A percentile compares a stretch with the other conserved stretches of the same genome.
phyloP scores from a whole-genome alignment of 2,329 filamentous ascomycete genomes.

The Raffaelea ambrosiae region DNA sequence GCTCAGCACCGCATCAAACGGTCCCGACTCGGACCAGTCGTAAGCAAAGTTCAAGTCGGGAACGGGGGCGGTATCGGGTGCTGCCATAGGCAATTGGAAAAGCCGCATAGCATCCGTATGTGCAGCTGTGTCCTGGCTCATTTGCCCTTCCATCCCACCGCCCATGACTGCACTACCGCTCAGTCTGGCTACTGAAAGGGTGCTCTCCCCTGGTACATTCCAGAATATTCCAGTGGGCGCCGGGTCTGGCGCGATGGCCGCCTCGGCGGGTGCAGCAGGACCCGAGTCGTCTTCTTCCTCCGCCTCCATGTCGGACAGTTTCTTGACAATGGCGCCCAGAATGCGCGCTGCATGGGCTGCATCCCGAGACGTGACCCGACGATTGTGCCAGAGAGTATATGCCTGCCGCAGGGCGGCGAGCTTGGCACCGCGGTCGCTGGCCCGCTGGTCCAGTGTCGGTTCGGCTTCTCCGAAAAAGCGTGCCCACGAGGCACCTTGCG shows the following conservation, averaged over 20 bases:
- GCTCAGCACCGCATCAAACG: constrained; percentile 11
- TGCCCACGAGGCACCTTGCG: no score
- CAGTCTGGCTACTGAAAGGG: no score
- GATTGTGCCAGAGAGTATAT: constrained; percentile 33
- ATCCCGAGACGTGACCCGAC: constrained; percentile 29
- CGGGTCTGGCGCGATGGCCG: no score
- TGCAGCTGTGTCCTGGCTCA: no score
- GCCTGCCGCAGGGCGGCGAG: constrained; percentile 31
- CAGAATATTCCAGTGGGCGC: no score
- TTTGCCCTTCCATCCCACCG: no score
- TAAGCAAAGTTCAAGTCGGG: constrained; percentile 5
- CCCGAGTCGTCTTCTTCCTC: background rate
- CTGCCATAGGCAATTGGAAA: background rate
- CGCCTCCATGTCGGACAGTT: constrained; percentile 18
- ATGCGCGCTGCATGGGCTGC: constrained; percentile 37
- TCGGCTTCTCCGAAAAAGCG: background rate
- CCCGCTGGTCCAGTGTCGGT: constrained; percentile 5
- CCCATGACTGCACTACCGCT: no score
- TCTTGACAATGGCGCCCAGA: constrained; percentile 35
- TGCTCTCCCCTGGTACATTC: no score
- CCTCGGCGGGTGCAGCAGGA: no score
- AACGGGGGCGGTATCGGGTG: background rate
- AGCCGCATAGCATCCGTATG: no score
- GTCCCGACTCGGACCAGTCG: constrained; percentile 10
- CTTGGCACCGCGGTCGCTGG: constrained; percentile 20